Conservation (phyloP, 2,329 filamentous ascomycete species). For the Ophiocordyceps sinensis region DNA sequence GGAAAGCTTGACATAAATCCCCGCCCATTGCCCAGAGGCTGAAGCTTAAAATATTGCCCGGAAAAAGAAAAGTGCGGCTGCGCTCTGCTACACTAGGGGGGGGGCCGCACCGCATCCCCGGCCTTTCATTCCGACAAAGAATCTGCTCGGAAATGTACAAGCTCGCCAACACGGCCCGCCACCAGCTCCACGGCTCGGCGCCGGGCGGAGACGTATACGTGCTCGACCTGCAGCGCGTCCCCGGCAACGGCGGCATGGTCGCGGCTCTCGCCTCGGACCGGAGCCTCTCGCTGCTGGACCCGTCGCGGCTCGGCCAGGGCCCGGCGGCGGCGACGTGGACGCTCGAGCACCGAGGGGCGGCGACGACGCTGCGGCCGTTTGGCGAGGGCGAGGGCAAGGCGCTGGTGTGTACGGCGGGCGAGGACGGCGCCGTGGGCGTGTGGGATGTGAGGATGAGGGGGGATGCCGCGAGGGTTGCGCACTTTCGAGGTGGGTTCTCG, state of each 20-base stretch:
- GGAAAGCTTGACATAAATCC: too few relatives aligned
- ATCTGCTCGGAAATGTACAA: slow-evolving; percentile 14
- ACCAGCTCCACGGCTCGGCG: slow-evolving; percentile 10
- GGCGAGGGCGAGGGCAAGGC: slow-evolving; percentile 29
- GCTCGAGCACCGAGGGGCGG: slow-evolving; percentile 47
- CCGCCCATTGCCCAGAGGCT: too few relatives aligned
- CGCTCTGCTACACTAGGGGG: too few relatives aligned
- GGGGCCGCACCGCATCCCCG: too few relatives aligned
- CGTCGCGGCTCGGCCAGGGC: slow-evolving; percentile 36
- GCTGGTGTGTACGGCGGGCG: slow-evolving; percentile 54
- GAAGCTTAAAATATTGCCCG: too few relatives aligned
- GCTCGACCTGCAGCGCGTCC: slow-evolving; percentile 36
- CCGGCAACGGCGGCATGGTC: slow-evolving; percentile 32
- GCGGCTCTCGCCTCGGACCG: slow-evolving; percentile 58
- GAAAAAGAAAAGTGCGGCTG: too few relatives aligned
- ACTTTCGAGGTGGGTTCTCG: slow-evolving; percentile 28
- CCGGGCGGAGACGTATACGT: slow-evolving; percentile 32
- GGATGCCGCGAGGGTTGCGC: slow-evolving; percentile 23
- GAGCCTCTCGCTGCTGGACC: slow-evolving; percentile 51
- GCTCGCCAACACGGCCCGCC: slow-evolving; percentile 16
- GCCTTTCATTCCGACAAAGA: too few relatives aligned
- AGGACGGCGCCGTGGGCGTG: slow-evolving; percentile 51
- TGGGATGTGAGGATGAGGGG: slow-evolving; percentile 47
- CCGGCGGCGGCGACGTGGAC: slow-evolving; percentile 31
- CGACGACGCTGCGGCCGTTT: slow-evolving; percentile 45